These are phyloP conservation scores for Annulohypoxylon bovei DNA, from an alignment of 495 filamentous ascomycete genomes.

Conservation along the genomic window DNA sequence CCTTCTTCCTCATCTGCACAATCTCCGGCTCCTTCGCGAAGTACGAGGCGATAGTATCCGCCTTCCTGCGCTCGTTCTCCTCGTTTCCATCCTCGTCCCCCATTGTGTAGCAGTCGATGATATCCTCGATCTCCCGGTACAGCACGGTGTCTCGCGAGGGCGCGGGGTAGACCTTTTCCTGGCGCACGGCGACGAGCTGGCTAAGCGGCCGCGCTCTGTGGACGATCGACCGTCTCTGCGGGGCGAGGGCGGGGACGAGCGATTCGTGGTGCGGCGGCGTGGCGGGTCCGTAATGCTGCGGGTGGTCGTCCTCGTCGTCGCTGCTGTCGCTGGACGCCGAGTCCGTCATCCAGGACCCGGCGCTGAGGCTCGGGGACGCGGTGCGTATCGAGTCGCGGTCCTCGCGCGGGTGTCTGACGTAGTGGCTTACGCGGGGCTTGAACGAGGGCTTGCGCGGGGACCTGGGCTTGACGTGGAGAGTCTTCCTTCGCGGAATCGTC, in stretches of 20 bases:
- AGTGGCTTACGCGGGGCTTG: neutral
- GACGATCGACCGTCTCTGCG: neutral
- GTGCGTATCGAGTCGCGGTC: neutral
- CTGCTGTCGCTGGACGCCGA: neutral
- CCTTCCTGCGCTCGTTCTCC: slow-evolving; percentile 22
- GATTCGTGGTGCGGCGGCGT: neutral
- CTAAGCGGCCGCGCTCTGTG: neutral
- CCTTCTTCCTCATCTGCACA: slow-evolving; percentile 30
- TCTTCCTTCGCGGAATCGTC: neutral
- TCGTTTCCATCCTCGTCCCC: neutral
- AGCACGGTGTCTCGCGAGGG: slow-evolving; percentile 15
- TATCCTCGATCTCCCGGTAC: slow-evolving; percentile 41
- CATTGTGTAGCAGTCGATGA: slow-evolving; percentile 44
- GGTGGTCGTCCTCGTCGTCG: neutral
- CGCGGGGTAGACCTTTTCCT: neutral
- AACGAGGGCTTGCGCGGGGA: neutral
- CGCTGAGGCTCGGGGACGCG: neutral
- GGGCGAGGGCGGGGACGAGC: neutral
- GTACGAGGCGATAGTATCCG: slow-evolving; percentile 14
- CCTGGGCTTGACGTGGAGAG: neutral
- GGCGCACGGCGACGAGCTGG: neutral
- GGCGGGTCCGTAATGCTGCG: neutral
- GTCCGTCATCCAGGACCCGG: neutral
- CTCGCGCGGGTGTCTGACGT: neutral
- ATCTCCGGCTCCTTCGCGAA: slow-evolving; percentile 18